phyloP scores from a whole-genome alignment of 2,329 filamentous ascomycete genomes.

The Aspergillus pseudoglaucus region DNA sequence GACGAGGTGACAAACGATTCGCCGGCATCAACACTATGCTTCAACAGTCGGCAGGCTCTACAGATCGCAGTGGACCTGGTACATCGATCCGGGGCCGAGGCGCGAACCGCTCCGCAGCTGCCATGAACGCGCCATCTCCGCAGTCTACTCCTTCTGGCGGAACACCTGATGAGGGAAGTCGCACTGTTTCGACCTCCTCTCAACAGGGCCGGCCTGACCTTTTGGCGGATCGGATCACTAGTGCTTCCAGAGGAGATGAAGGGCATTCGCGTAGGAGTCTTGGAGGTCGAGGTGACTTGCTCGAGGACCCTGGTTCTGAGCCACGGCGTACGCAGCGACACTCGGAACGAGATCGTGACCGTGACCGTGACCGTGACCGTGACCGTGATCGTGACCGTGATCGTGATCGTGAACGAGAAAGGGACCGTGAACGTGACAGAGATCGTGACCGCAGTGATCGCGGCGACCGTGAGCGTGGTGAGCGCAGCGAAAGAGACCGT shows the following conservation, averaged over 20 bases:
- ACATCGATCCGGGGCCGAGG: slow-evolving; percentile 37
- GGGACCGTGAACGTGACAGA: slow-evolving; percentile 17
- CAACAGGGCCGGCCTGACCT: slow-evolving; percentile 27
- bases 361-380: slow-evolving; percentile 24
- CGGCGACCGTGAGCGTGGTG: slow-evolving; percentile 16
- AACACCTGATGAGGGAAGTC: slow-evolving; percentile 17
- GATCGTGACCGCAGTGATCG: slow-evolving; percentile 21
- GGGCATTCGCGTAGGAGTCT: slow-evolving; percentile 17
- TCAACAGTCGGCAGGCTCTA: slow-evolving; percentile 34
- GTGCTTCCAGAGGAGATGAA: slow-evolving; percentile 14
- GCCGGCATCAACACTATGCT: slow-evolving; percentile 42
- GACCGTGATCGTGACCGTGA: slow-evolving; percentile 18
- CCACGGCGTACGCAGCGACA: slow-evolving; percentile 25
- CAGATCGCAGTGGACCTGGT: slow-evolving; percentile 27
- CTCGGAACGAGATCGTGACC: slow-evolving; percentile 22
- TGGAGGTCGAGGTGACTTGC: slow-evolving; percentile 24
- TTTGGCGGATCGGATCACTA: slow-evolving; percentile 18
- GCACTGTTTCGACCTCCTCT: slow-evolving; percentile 6
- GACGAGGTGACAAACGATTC: slow-evolving; percentile 42
- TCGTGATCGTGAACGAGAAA: slow-evolving; percentile 20
- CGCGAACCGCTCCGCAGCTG: slow-evolving; percentile 26
- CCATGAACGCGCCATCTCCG: slow-evolving; percentile 24
- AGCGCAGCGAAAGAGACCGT: slow-evolving; percentile 15
- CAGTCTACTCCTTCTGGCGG: slow-evolving; percentile 25
- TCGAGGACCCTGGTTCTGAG: slow-evolving; percentile 31